Evolutionary conservation across 129 eudicot species (phyloP), one percentile per base, ranked within the genome.

Genomic region (Deinandra increscens): DNA sequence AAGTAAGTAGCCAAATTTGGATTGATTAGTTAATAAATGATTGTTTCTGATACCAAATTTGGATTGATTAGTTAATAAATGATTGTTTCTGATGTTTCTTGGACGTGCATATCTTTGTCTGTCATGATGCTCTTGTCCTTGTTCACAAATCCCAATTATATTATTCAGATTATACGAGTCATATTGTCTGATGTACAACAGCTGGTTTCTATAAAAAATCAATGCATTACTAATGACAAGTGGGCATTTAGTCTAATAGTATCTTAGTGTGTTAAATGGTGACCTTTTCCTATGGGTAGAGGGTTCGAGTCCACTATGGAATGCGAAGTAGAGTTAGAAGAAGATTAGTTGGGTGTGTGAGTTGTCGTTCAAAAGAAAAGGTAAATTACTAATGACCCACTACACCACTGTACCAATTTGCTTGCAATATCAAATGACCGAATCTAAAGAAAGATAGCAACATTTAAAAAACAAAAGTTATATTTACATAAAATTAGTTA

Each of bases 101-200:
- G 69, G 54, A 42, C 39, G 51, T 46, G 4, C 61, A 49, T 23
- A 60, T 69, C 15, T 49, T 61, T 76, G 55, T 66, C 53, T 75
- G 42, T 53, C 66, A 60, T 68, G 34, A 15, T 29, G 5, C 50
- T 46, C 17, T 68, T 75, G 75, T 76, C 80, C 65, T 7, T 60
- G n/a, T 14, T 7, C 20, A 22, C 20, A n/a, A 6, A 14, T 14
- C 5, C 11, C 22, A 31, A 7, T 26, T 55, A 22, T 22, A 55
- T 64, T 64, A 76, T 43, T 66, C 68, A 56, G 34, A 23, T 31
- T 46, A 42, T 74, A 61, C 9, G 15, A 46, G 62, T 65, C 78
- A 73, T 10, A 73, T 10, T 9, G 53, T 73, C 65, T 39, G 29
- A 59, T 44, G 18, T 29, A 26, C 38, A 56, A 26, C 38, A 56